Evolutionary conservation across 768 basidiomycete species (phyloP).

Genomic region (Hygrophorus pudorinus): DNA sequence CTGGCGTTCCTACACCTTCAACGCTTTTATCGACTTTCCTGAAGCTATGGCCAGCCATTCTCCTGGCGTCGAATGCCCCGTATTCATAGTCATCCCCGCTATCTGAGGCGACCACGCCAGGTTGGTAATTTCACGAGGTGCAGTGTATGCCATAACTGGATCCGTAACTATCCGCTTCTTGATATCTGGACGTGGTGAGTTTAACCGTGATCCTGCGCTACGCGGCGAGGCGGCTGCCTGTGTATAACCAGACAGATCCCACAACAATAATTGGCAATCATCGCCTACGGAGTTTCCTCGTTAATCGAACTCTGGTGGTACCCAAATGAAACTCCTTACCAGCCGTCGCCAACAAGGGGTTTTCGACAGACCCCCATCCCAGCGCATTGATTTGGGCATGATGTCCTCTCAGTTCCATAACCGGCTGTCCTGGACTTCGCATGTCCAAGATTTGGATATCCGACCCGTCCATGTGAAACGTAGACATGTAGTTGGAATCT

Average conservation of each 20-base stretch:
- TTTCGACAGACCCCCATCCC: slow-evolving; percentile 83
- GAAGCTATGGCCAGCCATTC: slow-evolving; percentile 84
- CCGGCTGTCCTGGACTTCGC: slow-evolving; percentile 92
- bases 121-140: slow-evolving; percentile 68
- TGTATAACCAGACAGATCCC: slow-evolving; percentile 71
- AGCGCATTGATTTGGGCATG: slow-evolving; percentile 75
- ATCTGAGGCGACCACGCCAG: slow-evolving; percentile 87
- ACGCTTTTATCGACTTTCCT: slow-evolving; percentile 71
- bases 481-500: slow-evolving; percentile 92
- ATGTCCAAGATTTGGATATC: slow-evolving; percentile 94
- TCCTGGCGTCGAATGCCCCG: slow-evolving; percentile 63
- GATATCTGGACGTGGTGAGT: slow-evolving; percentile 73
- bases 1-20: slow-evolving; percentile 56
- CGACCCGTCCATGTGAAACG: slow-evolving; percentile 88
- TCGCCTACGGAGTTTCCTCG: slow-evolving; percentile 54
- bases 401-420: slow-evolving; percentile 85
- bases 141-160: slow-evolving; percentile 79
- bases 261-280: slow-evolving; percentile 88
- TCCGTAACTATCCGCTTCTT: slow-evolving; percentile 68
- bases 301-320: slow-evolving; percentile 3
- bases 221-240: slow-evolving; percentile 59
- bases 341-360: slow-evolving; percentile 78
- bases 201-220: slow-evolving; percentile 60
- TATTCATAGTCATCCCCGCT: slow-evolving; percentile 64
- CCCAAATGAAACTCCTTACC: slow-evolving; percentile 36